Evolutionary conservation across 2,329 filamentous ascomycete species (phyloP).

Genomic region (Pseudogymnoascus sp.): DNA sequence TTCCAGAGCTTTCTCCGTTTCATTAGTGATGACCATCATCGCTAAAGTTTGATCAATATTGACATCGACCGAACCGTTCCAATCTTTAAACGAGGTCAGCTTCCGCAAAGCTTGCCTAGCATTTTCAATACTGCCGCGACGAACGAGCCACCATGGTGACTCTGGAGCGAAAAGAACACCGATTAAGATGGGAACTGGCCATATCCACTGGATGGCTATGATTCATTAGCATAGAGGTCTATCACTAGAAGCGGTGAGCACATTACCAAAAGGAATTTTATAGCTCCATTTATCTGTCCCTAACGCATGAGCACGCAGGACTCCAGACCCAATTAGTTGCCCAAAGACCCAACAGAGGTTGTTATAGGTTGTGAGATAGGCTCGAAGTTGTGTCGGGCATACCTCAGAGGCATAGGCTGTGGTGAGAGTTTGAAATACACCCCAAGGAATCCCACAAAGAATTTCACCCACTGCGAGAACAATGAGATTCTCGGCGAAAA

Average conservation of each 20-base stretch:
- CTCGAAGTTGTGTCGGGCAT: constrained; percentile 43
- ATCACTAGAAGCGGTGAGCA: constrained; percentile 35
- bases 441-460: constrained; percentile 43
- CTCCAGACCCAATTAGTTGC: constrained; percentile 41
- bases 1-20: constrained; percentile 63
- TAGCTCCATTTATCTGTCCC: constrained; percentile 39
- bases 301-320: constrained; percentile 36
- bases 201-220: constrained; percentile 41
- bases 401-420: constrained; percentile 36
- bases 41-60: constrained; percentile 70
- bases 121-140: constrained; percentile 34
- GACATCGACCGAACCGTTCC: constrained; percentile 34
- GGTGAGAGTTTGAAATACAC: constrained; percentile 32
- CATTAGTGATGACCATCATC: constrained; percentile 89
- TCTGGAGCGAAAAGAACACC: constrained; percentile 39
- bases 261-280: constrained; percentile 39
- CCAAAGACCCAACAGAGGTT: constrained; percentile 46
- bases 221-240: constrained; percentile 40
- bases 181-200: constrained; percentile 38
- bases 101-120: constrained; percentile 30
- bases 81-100: constrained; percentile 17
- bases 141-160: constrained; percentile 42
- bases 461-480: constrained; percentile 39
- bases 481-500: constrained; percentile 39
- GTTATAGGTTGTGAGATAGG: constrained; percentile 45